A percentile compares a stretch with the other conserved stretches of the same genome.
Conservation (phyloP, 495 filamentous ascomycete genomes). For the Neurospora sp. region DNA sequence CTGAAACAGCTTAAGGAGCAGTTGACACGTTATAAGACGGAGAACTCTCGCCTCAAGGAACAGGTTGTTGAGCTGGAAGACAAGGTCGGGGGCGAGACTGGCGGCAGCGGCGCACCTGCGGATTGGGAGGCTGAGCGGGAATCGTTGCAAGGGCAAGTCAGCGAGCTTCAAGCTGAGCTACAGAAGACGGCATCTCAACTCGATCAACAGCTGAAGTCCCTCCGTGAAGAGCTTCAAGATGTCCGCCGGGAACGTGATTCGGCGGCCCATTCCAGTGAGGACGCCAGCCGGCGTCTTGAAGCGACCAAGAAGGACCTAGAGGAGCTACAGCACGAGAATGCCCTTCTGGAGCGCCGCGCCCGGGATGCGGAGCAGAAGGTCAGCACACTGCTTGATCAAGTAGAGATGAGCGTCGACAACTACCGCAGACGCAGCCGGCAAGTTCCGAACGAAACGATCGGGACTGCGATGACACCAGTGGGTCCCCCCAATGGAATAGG, state of each 20-base stretch:
- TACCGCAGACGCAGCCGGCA: constrained; percentile 62
- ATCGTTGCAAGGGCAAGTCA: constrained; percentile 60
- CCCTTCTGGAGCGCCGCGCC: constrained; percentile 65
- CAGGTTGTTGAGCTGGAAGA: constrained; percentile 57
- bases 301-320: constrained; percentile 60
- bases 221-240: constrained; percentile 55
- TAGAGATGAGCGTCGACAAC: constrained; percentile 85
- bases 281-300: constrained; percentile 47
- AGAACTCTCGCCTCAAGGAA: constrained; percentile 72
- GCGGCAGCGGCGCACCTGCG: constrained; percentile 26
- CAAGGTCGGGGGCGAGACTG: constrained; percentile 26
- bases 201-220: constrained; percentile 55
- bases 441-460: constrained; percentile 18
- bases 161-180: constrained; percentile 57
- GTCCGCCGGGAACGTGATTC: constrained; percentile 59
- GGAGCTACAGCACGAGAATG: constrained; percentile 72
- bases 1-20: constrained; percentile 98
- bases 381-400: constrained; percentile 82
- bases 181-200: constrained; percentile 52
- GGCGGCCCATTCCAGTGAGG: constrained; percentile 44
- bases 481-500: constrained; percentile 16
- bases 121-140: constrained; percentile 76
- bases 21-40: constrained; percentile 72
- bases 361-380: constrained; percentile 89
- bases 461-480: not conserved